Conservation (phyloP, 768 basidiomycete species). For the Boletus rubescentipes region DNA sequence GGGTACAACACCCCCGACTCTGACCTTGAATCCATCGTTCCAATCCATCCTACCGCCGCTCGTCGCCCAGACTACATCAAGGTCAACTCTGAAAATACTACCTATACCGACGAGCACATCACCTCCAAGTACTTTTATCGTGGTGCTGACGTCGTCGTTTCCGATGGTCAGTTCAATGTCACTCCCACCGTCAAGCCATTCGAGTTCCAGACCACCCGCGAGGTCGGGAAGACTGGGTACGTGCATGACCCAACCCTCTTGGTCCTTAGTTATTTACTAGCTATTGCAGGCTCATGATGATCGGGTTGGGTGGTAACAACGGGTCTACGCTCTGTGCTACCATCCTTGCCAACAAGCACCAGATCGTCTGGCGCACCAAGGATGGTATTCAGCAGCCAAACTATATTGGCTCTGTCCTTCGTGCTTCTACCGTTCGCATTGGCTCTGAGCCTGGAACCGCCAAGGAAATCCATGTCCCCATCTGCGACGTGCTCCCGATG, state of each 20-base stretch:
- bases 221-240: constrained; percentile 90
- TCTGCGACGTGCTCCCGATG: constrained; percentile 94
- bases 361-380: constrained; percentile 95
- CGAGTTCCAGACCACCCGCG: constrained; percentile 88
- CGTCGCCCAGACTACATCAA: constrained; percentile 75
- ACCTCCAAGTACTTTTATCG: constrained; percentile 81
- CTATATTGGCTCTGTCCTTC: constrained; percentile 95
- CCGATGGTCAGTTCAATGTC: constrained; percentile 74
- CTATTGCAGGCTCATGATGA: constrained; percentile 80
- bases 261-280: background rate
- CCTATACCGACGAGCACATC: constrained; percentile 81
- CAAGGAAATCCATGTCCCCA: constrained; percentile 89
- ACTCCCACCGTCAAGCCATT: constrained; percentile 77
- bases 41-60: constrained; percentile 82
- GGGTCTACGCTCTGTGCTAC: constrained; percentile 93
- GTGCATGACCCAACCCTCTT: constrained; percentile 32
- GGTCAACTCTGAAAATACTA: constrained; percentile 79
- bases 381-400: constrained; percentile 89
- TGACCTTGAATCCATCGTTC: constrained; percentile 64
- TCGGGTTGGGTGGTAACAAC: constrained; percentile 97
- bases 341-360: constrained; percentile 93
- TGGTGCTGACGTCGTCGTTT: constrained; percentile 65
- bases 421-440: constrained; percentile 92
- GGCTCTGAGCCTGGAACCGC: constrained; percentile 77
- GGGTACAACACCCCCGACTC: constrained; percentile 74